phyloP scores from a whole-genome alignment of 1,139 yeast genomes.

The Geotrichum citri-aurantii region DNA sequence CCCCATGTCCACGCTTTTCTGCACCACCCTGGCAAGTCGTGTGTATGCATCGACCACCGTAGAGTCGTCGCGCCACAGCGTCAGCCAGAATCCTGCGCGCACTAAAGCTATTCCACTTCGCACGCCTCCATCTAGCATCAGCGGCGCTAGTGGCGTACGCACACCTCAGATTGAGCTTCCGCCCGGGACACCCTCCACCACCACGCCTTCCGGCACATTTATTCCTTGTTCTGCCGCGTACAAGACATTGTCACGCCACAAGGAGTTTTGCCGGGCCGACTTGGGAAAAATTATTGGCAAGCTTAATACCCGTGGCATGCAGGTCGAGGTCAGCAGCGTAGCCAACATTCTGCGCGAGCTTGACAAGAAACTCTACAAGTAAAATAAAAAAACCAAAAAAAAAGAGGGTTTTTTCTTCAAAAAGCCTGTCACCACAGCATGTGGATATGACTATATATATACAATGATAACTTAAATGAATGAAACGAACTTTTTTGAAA shows the following conservation, averaged over 20 bases:
- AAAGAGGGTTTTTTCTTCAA: no score
- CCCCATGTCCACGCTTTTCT: slow-evolving; percentile 83
- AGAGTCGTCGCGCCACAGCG: slow-evolving; percentile 1
- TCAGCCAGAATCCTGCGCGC: neutral
- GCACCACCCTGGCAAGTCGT: slow-evolving; percentile 69
- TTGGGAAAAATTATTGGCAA: slow-evolving; percentile 68
- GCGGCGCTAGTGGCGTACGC: slow-evolving; percentile 3
- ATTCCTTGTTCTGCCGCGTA: slow-evolving; percentile 88
- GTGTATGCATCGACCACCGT: slow-evolving; percentile 12
- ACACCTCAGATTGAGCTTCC: neutral
- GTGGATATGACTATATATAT: no score
- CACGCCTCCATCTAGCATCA: neutral
- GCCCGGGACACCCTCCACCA: neutral
- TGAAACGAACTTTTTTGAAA: no score
- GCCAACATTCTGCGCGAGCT: slow-evolving; percentile 76
- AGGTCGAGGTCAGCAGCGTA: slow-evolving; percentile 79
- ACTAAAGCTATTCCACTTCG: neutral
- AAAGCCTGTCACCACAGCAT: no score
- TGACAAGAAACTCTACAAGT: slow-evolving; percentile 54
- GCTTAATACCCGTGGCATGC: slow-evolving; percentile 76
- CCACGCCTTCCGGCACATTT: slow-evolving; percentile 44
- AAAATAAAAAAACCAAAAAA: no score
- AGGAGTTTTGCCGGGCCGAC: slow-evolving; percentile 65
- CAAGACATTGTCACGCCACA: slow-evolving; percentile 74
- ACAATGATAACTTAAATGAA: no score